A percentile compares a stretch with the other conserved stretches of the same genome.
These are phyloP conservation scores for Trametes punicea DNA, from an alignment of 768 basidiomycete species.

Conservation along the genomic window DNA sequence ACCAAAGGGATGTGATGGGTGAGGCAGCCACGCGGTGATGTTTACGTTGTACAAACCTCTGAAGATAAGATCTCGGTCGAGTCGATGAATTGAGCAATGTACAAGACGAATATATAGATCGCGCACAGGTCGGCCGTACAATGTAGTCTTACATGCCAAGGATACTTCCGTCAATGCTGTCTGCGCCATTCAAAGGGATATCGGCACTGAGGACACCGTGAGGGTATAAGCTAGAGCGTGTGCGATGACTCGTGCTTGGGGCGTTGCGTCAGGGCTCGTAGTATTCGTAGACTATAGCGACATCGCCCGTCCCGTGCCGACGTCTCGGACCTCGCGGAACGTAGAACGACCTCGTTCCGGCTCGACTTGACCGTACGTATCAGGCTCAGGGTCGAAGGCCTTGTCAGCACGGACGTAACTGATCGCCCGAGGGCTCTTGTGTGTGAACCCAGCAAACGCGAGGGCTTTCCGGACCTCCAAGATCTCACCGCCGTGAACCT, in stretches of 20 bases:
- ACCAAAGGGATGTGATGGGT: constrained; percentile 13
- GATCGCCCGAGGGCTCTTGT: constrained; percentile 81
- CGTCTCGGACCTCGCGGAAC: constrained; percentile 56
- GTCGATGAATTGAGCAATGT: constrained; percentile 1
- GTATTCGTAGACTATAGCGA: constrained; percentile 55
- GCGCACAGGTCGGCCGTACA: neutral
- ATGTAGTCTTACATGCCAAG: constrained; percentile 11
- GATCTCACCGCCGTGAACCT: constrained; percentile 80
- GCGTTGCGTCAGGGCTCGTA: constrained; percentile 17
- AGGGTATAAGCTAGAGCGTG: constrained; percentile 15
- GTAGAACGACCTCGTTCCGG: constrained; percentile 63
- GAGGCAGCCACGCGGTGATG: constrained; percentile 15
- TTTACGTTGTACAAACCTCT: neutral
- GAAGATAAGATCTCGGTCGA: constrained; percentile 12
- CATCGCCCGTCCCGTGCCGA: constrained; percentile 76
- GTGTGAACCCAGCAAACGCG: constrained; percentile 89
- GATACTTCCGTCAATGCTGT: constrained; percentile 8
- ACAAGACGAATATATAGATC: constrained; percentile 14
- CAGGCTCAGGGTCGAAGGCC: constrained; percentile 58
- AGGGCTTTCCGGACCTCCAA: constrained; percentile 88
- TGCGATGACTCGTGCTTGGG: constrained; percentile 21
- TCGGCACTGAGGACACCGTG: constrained; percentile 1
- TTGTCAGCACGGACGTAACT: constrained; percentile 73
- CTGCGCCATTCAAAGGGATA: neutral
- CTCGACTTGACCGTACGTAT: constrained; percentile 43